Conservation (phyloP, 208 protist genomes). For the Acanthamoeba polyphaga region DNA sequence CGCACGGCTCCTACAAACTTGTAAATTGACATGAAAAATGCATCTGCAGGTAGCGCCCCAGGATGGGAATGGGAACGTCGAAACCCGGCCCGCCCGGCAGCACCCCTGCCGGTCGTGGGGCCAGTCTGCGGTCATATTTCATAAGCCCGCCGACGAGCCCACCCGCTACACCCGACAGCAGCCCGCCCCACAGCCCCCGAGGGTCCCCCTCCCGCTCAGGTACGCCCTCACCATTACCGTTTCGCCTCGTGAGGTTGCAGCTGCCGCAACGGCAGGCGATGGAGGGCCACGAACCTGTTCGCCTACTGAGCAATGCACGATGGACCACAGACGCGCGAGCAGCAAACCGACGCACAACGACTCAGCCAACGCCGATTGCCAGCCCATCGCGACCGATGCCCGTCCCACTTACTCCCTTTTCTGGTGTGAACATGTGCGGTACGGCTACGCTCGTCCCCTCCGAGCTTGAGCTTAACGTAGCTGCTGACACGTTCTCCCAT, state of each 20-base stretch:
- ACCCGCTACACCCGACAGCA: slow-evolving; percentile 55
- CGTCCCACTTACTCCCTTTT: slow-evolving; percentile 33
- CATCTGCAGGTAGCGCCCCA: not conserved
- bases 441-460: not conserved
- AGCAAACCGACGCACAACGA: not conserved
- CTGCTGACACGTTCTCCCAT: too few relatives aligned
- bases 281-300: too few relatives aligned
- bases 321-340: not conserved
- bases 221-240: not conserved
- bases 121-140: slow-evolving; percentile 60
- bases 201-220: not conserved
- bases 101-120: not conserved
- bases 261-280: too few relatives aligned
- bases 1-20: not conserved
- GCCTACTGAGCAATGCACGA: not conserved
- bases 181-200: slow-evolving; percentile 35
- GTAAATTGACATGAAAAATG: not conserved
- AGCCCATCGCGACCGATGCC: not conserved
- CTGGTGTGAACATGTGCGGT: slow-evolving; percentile 69
- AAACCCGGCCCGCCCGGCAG: slow-evolving; percentile 4
- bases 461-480: too few relatives aligned
- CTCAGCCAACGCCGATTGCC: slow-evolving; percentile 24
- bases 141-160: slow-evolving; percentile 55
- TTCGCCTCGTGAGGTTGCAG: not conserved
- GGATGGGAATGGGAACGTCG: slow-evolving; percentile 13